These are phyloP conservation scores for Fusarium transvaalense DNA, from an alignment of 2,329 filamentous ascomycete species.

Conservation along the genomic window DNA sequence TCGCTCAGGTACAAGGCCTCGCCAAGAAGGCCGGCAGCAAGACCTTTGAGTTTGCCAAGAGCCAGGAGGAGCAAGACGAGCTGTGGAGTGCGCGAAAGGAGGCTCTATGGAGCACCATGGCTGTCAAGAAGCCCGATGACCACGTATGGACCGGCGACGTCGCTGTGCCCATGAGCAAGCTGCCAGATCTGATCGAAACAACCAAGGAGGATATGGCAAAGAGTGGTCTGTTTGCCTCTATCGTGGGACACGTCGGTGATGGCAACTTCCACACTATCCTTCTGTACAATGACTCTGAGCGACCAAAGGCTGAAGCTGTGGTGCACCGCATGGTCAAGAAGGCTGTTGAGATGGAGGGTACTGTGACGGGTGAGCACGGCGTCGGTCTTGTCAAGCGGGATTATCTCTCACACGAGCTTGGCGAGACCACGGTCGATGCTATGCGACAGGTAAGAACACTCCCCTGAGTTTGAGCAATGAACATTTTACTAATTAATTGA, in stretches of 20 bases:
- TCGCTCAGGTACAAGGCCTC: slow-evolving; percentile 73
- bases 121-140: slow-evolving; percentile 73
- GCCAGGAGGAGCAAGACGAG: slow-evolving; percentile 76
- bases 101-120: slow-evolving; percentile 84
- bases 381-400: slow-evolving; percentile 88
- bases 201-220: slow-evolving; percentile 64
- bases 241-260: slow-evolving; percentile 81
- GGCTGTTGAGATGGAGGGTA: slow-evolving; percentile 86
- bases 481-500: slow-evolving; percentile 3
- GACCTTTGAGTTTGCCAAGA: slow-evolving; percentile 82
- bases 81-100: slow-evolving; percentile 89
- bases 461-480: not conserved
- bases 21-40: slow-evolving; percentile 72
- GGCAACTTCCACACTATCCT: slow-evolving; percentile 81
- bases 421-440: slow-evolving; percentile 78
- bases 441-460: slow-evolving; percentile 76
- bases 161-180: slow-evolving; percentile 80
- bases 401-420: slow-evolving; percentile 83
- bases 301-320: slow-evolving; percentile 74
- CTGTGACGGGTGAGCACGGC: slow-evolving; percentile 88
- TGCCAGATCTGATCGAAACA: slow-evolving; percentile 82
- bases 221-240: slow-evolving; percentile 60
- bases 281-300: slow-evolving; percentile 74
- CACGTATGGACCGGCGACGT: slow-evolving; percentile 89
- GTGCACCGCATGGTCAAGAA: slow-evolving; percentile 89